These are phyloP conservation scores for Oryza glumipatula DNA, from an alignment of 176 grass and related monocot genomes.

Conservation along the genomic window DNA sequence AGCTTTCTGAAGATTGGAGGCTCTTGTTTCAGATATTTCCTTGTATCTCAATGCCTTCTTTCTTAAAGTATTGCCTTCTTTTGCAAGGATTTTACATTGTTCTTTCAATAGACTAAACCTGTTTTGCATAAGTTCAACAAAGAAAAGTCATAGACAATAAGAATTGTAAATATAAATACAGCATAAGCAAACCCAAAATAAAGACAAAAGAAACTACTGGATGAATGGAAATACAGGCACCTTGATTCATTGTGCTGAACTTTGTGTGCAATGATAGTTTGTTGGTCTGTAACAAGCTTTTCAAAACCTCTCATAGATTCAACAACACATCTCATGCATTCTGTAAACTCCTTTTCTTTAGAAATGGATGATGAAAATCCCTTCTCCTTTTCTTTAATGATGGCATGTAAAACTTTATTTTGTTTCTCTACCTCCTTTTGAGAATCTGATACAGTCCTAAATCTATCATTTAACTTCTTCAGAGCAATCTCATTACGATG, in stretches of 20 bases:
- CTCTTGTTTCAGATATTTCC: conserved; percentile 67
- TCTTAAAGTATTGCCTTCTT: conserved; percentile 52
- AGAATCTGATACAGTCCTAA: conserved; percentile 34
- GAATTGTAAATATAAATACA: conserved; percentile 25
- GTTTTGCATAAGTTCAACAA: conserved; percentile 20
- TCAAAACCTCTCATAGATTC: conserved; percentile 50
- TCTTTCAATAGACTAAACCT: conserved; percentile 60
- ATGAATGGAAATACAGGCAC: conserved; percentile 45
- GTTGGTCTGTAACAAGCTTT: conserved; percentile 30
- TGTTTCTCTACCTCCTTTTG: conserved; percentile 52
- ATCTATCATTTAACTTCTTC: conserved; percentile 38
- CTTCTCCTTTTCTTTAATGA: conserved; percentile 59
- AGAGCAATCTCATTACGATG: conserved; percentile 39
- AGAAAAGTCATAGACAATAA: conserved; percentile 1
- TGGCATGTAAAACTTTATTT: conserved; percentile 35
- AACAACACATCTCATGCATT: conserved; percentile 39
- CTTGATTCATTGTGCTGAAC: conserved; percentile 56
- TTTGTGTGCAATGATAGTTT: conserved; percentile 46
- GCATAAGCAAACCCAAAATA: neutral
- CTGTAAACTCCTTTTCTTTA: conserved; percentile 45
- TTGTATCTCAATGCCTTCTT: conserved; percentile 54
- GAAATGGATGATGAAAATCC: conserved; percentile 37
- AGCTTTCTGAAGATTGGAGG: conserved; percentile 70
- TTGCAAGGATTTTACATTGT: conserved; percentile 48
- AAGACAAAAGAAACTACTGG: conserved; percentile 3